Conservation (phyloP, 2,329 filamentous ascomycete species). For the Apiospora saccharicola region DNA sequence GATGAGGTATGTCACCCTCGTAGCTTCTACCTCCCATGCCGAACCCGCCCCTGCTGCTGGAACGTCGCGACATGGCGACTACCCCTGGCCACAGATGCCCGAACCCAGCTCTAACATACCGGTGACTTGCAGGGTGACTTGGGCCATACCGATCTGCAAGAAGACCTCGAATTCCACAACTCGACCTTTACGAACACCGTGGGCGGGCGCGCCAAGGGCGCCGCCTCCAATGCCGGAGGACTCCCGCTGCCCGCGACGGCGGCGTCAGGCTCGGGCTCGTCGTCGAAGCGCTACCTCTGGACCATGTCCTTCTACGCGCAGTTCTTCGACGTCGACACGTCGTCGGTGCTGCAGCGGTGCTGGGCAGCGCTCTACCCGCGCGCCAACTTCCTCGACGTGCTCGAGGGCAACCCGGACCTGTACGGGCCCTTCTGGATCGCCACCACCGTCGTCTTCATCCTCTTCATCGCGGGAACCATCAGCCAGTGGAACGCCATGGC, state of each 20-base stretch:
- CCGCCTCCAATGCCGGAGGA: slow-evolving; percentile 52
- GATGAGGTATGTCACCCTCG: slow-evolving; percentile 72
- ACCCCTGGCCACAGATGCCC: not conserved
- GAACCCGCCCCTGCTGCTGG: not conserved
- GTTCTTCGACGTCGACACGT: slow-evolving; percentile 98
- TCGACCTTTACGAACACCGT: slow-evolving; percentile 76
- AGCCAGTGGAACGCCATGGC: slow-evolving; percentile 82
- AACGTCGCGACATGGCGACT: not conserved
- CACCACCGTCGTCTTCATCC: slow-evolving; percentile 92
- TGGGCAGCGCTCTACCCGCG: slow-evolving; percentile 88
- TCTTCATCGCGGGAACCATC: slow-evolving; percentile 95
- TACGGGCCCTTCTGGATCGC: slow-evolving; percentile 99
- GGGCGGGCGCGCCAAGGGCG: slow-evolving; percentile 57
- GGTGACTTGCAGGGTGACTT: slow-evolving; percentile 77
- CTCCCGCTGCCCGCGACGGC: slow-evolving; percentile 66
- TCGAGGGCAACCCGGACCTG: slow-evolving; percentile 95
- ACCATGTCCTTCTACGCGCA: slow-evolving; percentile 92
- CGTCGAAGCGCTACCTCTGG: slow-evolving; percentile 89
- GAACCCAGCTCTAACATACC: not conserved
- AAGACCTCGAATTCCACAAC: slow-evolving; percentile 98
- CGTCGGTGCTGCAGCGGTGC: slow-evolving; percentile 85
- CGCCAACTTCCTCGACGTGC: slow-evolving; percentile 93
- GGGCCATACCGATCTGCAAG: slow-evolving; percentile 96
- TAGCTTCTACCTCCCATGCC: not conserved
- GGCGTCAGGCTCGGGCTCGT: slow-evolving; percentile 44